Percentiles rank a stretch among this genome's conserved stretches.
Conservation (phyloP, 176 grass and related monocot species). For the Oryza glumipatula region DNA sequence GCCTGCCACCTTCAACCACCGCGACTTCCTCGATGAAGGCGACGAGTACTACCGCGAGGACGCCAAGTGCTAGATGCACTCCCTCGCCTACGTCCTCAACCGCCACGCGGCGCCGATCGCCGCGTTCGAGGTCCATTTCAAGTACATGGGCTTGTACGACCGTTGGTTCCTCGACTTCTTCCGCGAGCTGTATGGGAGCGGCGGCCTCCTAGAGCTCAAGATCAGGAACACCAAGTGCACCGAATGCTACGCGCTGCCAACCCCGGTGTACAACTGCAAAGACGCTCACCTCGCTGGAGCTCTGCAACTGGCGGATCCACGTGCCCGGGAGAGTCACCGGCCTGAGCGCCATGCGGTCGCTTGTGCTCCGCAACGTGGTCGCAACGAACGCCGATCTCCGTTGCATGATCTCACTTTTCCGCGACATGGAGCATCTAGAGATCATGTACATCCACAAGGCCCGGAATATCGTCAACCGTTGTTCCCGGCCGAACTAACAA, state of each 20-base stretch:
- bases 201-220: conserved; percentile 38
- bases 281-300: conserved; percentile 34
- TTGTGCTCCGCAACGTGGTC: conserved; percentile 4
- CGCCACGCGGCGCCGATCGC: neutral
- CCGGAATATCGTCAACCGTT: neutral
- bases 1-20: conserved; percentile 30
- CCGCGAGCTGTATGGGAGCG: neutral
- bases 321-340: neutral
- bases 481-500: too few relatives aligned
- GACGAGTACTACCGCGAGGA: conserved; percentile 23
- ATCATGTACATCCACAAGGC: conserved; percentile 17
- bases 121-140: neutral
- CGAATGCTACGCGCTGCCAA: neutral
- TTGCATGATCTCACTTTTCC: conserved; percentile 14
- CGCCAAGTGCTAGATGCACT: neutral
- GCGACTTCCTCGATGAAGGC: neutral
- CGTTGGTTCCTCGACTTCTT: neutral
- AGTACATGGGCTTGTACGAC: neutral
- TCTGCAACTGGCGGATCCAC: conserved; percentile 7
- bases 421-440: neutral
- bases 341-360: conserved; percentile 11
- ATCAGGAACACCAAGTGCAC: neutral
- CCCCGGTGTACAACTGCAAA: conserved; percentile 3
- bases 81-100: conserved; percentile 4
- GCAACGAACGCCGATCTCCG: neutral